These are phyloP conservation scores for Globisporangium carolinianum DNA, from an alignment of 352 stramenopile species.

Conservation along the genomic window DNA sequence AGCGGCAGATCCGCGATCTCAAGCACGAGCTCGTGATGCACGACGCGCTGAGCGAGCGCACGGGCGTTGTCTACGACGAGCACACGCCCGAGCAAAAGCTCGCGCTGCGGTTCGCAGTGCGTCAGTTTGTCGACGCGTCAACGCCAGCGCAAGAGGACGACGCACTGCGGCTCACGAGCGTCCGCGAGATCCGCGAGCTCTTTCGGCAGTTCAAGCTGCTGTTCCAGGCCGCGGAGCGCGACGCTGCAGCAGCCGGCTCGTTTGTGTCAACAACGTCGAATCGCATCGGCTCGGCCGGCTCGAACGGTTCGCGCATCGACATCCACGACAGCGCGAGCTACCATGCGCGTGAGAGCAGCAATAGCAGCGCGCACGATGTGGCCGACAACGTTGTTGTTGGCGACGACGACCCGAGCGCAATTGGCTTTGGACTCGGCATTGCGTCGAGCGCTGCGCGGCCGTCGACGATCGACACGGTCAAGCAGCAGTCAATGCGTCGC, in stretches of 20 bases:
- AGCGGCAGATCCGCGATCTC: slow-evolving; percentile 88
- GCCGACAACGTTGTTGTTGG: slow-evolving; percentile 28
- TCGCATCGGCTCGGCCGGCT: slow-evolving; percentile 40
- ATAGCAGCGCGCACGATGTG: slow-evolving; percentile 17
- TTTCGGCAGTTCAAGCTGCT: slow-evolving; percentile 90
- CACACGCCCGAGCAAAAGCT: slow-evolving; percentile 90
- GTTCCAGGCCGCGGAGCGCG: slow-evolving; percentile 47
- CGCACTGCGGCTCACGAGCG: slow-evolving; percentile 65
- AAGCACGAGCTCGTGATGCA: slow-evolving; percentile 93
- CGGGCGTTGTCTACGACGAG: slow-evolving; percentile 79
- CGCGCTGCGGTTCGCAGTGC: slow-evolving; percentile 58
- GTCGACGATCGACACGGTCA: slow-evolving; percentile 54
- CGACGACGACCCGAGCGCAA: slow-evolving; percentile 43
- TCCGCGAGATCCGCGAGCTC: slow-evolving; percentile 90
- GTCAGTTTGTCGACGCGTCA: slow-evolving; percentile 68
- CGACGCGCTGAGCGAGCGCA: slow-evolving; percentile 88
- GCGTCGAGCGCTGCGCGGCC: slow-evolving; percentile 45
- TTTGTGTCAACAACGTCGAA: slow-evolving; percentile 13
- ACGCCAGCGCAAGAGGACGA: slow-evolving; percentile 68
- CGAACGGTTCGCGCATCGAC: slow-evolving; percentile 38
- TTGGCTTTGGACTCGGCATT: slow-evolving; percentile 54
- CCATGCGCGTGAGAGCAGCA: slow-evolving; percentile 1
- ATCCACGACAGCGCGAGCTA: slow-evolving; percentile 16
- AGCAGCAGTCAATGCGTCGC: slow-evolving; percentile 19
- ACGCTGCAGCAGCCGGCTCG: background rate